phyloP scores from a whole-genome alignment of 768 basidiomycete species.

The Leccinum subgranulosum region DNA sequence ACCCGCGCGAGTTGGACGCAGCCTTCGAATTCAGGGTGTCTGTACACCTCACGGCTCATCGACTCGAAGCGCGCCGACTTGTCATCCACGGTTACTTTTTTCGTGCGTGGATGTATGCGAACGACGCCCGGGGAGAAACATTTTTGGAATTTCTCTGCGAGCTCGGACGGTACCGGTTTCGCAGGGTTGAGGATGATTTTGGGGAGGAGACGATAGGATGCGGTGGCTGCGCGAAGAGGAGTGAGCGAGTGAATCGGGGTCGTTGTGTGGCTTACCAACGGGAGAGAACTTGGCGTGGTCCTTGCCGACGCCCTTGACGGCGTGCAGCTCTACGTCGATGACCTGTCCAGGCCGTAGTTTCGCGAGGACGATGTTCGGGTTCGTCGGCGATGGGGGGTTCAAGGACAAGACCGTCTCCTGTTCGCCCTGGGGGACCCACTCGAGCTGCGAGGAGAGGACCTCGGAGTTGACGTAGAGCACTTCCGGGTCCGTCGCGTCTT shows the following conservation, averaged over 20 bases:
- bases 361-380: constrained; percentile 81
- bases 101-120: constrained; percentile 53
- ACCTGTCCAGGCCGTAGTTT: constrained; percentile 92
- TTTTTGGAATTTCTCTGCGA: constrained; percentile 75
- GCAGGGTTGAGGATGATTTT: constrained; percentile 67
- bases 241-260: neutral
- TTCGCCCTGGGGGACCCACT: constrained; percentile 81
- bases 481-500: constrained; percentile 49
- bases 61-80: constrained; percentile 76
- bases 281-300: constrained; percentile 97
- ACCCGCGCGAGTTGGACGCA: constrained; percentile 81
- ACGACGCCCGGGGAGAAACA: constrained; percentile 90
- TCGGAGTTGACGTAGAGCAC: constrained; percentile 73
- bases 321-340: constrained; percentile 83
- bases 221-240: constrained; percentile 61
- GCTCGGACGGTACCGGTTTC: constrained; percentile 74
- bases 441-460: constrained; percentile 61
- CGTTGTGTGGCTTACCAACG: constrained; percentile 58
- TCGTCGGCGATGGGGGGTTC: constrained; percentile 60
- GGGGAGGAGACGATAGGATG: constrained; percentile 91
- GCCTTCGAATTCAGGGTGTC: constrained; percentile 87
- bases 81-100: constrained; percentile 59
- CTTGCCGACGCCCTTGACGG: constrained; percentile 87
- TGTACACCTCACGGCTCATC: constrained; percentile 87
- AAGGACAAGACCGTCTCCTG: constrained; percentile 60